phyloP scores from a whole-genome alignment of 2,329 filamentous ascomycete species.

The Penicillium brasilianum region DNA sequence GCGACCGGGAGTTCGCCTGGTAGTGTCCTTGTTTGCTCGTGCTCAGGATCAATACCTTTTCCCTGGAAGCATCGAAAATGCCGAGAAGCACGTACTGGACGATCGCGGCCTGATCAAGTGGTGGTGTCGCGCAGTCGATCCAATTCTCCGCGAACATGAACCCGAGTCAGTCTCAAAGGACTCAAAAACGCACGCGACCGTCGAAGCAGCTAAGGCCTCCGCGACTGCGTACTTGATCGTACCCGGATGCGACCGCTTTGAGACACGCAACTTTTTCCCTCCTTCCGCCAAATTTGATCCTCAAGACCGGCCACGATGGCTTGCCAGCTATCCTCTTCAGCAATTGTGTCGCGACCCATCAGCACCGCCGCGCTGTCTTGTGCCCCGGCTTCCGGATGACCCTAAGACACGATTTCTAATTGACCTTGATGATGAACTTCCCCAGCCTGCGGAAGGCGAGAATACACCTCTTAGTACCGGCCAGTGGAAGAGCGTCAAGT shows the following conservation, averaged over 20 bases:
- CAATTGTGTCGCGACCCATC: slow-evolving; percentile 71
- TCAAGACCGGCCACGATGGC: slow-evolving; percentile 49
- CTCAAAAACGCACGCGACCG: slow-evolving; percentile 33
- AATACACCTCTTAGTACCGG: slow-evolving; percentile 58
- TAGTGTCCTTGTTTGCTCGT: slow-evolving; percentile 89
- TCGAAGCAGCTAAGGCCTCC: slow-evolving; percentile 41
- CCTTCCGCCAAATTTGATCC: slow-evolving; percentile 49
- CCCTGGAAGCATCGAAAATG: slow-evolving; percentile 84
- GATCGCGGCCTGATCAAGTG: slow-evolving; percentile 89
- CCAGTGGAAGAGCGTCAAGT: slow-evolving; percentile 81
- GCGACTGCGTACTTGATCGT: slow-evolving; percentile 83
- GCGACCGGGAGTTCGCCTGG: slow-evolving; percentile 68
- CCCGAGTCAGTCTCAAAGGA: slow-evolving; percentile 47
- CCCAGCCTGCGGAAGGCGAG: slow-evolving; percentile 39
- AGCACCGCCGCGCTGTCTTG: slow-evolving; percentile 79
- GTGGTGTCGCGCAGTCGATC: slow-evolving; percentile 91
- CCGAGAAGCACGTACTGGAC: slow-evolving; percentile 86
- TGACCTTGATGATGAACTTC: slow-evolving; percentile 84
- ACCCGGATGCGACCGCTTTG: slow-evolving; percentile 81
- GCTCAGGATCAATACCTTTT: slow-evolving; percentile 95
- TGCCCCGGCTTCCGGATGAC: slow-evolving; percentile 92
- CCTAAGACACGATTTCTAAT: slow-evolving; percentile 89
- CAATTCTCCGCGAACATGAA: slow-evolving; percentile 63
- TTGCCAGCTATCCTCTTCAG: slow-evolving; percentile 71
- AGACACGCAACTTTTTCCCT: slow-evolving; percentile 80